Evolutionary conservation across 257 asterid genomes (phyloP).

Genomic region (Solanum boliviense): DNA sequence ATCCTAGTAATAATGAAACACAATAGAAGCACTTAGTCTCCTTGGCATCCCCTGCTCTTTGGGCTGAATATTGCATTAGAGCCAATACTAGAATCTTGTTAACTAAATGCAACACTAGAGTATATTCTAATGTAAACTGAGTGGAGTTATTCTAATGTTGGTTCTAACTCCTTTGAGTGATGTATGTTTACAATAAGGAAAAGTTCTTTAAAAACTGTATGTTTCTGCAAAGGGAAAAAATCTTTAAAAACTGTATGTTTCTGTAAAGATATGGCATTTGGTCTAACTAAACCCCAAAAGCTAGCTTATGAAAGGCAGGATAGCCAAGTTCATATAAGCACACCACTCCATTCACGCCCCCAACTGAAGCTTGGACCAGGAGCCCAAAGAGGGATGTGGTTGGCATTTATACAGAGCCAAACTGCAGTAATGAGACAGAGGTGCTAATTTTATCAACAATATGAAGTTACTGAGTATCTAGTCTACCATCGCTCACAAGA

Average conservation of each 20-base stretch:
- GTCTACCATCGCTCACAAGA: neutral
- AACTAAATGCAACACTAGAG: neutral
- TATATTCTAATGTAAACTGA: neutral
- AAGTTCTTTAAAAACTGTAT: neutral
- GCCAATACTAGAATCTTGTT: neutral
- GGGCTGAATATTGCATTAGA: neutral
- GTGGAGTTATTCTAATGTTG: neutral
- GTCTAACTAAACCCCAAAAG: neutral
- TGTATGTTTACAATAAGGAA: neutral
- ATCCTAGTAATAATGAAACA: neutral
- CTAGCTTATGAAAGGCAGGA: neutral
- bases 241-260: neutral
- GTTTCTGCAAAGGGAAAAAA: neutral
- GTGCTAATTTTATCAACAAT: neutral
- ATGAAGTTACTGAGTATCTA: neutral
- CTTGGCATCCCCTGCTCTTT: neutral
- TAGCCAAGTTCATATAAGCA: neutral
- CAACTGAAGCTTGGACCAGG: too few relatives aligned
- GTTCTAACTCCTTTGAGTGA: neutral
- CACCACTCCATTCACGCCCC: neutral
- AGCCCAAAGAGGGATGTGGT: neutral
- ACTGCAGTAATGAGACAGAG: neutral
- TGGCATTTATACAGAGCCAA: neutral
- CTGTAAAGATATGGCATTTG: neutral
- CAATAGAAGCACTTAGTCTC: neutral